Evolutionary conservation across 768 basidiomycete species (phyloP).

Genomic region (Pholiota conissans): DNA sequence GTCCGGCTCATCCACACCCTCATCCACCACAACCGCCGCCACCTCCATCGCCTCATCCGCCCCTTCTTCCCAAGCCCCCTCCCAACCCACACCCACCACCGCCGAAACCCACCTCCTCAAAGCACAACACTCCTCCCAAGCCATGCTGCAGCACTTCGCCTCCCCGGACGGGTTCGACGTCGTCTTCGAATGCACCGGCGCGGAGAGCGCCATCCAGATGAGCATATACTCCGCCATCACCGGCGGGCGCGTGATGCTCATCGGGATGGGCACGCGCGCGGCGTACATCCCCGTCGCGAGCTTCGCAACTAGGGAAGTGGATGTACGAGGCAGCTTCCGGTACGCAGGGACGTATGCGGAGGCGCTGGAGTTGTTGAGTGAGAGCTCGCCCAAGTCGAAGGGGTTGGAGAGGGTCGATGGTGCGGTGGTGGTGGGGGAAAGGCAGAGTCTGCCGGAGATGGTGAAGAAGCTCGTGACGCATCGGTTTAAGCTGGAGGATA

Average conservation of each 20-base stretch:
- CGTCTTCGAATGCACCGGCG: conserved; percentile 95
- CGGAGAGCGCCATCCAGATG: conserved; percentile 90
- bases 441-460: conserved; percentile 6
- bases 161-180: conserved; percentile 83
- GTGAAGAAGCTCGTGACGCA: conserved; percentile 72
- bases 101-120: conserved; percentile 47
- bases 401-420: conserved; percentile 41
- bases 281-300: conserved; percentile 80
- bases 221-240: conserved; percentile 79
- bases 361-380: conserved; percentile 72
- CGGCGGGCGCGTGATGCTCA: conserved; percentile 89
- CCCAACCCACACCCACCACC: conserved; percentile 1
- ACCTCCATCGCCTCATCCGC: neutral
- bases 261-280: conserved; percentile 93
- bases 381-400: conserved; percentile 38
- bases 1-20: conserved; percentile 12
- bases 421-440: no score
- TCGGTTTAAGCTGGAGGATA: conserved; percentile 63
- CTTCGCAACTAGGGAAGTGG: conserved; percentile 86
- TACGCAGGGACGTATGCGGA: conserved; percentile 89
- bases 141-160: conserved; percentile 55
- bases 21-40: neutral
- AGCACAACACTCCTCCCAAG: conserved; percentile 57
- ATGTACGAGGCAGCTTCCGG: conserved; percentile 89
- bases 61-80: neutral